Evolutionary conservation across 23 red algal genomes (phyloP).

Genomic region (Agarophyton chilense): DNA sequence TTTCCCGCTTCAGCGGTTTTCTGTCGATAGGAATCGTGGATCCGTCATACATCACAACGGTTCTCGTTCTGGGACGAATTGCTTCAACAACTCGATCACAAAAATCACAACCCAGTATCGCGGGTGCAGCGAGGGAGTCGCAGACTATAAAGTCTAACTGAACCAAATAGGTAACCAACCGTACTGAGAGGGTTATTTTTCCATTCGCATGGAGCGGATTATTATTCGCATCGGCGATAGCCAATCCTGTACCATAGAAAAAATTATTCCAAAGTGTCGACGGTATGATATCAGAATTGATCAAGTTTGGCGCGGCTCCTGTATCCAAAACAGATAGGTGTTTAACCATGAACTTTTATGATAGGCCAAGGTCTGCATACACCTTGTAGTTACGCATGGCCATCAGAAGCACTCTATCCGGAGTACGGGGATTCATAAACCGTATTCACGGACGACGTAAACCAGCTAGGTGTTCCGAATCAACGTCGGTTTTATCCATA

Average conservation of each 20-base stretch:
- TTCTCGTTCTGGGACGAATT: neutral
- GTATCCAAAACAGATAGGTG: neutral
- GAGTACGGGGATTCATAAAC: neutral
- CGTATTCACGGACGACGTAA: constrained; percentile 18
- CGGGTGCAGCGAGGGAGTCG: too few species aligned
- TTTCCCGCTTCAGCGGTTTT: too few species aligned
- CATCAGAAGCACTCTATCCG: too few species aligned
- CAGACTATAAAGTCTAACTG: too few species aligned
- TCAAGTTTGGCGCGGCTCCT: too few species aligned
- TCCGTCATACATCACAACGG: neutral
- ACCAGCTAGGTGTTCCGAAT: neutral
- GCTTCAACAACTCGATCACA: neutral
- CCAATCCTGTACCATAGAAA: neutral
- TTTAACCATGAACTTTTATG: neutral
- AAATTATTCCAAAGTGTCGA: neutral
- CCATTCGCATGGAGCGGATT: too few species aligned
- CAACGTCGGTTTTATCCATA: neutral
- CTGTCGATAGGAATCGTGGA: too few species aligned
- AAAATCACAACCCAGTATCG: constrained; percentile 2
- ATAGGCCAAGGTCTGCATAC: constrained; percentile 28
- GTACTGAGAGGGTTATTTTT: too few species aligned
- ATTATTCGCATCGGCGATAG: neutral
- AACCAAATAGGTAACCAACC: too few species aligned
- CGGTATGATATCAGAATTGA: neutral
- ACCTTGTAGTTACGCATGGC: constrained; percentile 27